Evolutionary conservation across 257 asterid species (phyloP), one percentile per base, ranked within the genome.

Genomic region (Lithospermum erythrorhizon): DNA sequence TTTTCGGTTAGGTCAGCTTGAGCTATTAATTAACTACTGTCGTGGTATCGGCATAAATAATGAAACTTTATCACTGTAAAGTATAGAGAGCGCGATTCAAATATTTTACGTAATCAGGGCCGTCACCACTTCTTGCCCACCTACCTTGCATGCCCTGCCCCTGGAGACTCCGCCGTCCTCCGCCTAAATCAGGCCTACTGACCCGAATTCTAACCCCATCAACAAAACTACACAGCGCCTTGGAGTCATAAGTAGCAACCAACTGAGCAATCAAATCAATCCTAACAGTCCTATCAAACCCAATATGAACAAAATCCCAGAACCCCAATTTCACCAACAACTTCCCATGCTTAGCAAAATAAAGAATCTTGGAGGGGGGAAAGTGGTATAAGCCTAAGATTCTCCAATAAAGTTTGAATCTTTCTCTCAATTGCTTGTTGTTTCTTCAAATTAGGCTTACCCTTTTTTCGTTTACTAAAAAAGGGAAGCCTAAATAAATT

Each of bases 261-360:
- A 69, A 54, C 61, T 69, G 68, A 51, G 53, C 25, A 13, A 69
- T 56, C 22, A 62, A 18, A 53, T 63, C 73, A 30, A 22, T 7
- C 3, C 52, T 45, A 27, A 69, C 14, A 10, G 24, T 10, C 4
- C 13, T 52, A 22, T 35, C 49, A 53, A 69, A 69, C 32, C 58
- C 56, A 15, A 69, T 41, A 57, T 69, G 53, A 3, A 69, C 55
- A 25, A 62, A 69, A 22, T 57, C 53, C 73, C 73, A 69, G 9
- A 69, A 24, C 15, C 73, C 73, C 45, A 69, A 17, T 13, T 29
- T 19, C 14, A n/a, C 15, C 2, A 62, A 64, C 58, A 69, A 58
- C 57, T 5, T 11, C 17, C 51, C 8, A 24, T 62, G 59, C 6
- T 10, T 6, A 1, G 58, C 22, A 21, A 69, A 18, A 20, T 57